phyloP scores from a whole-genome alignment of 208 protist species.

The Trypanosoma boissoni region DNA sequence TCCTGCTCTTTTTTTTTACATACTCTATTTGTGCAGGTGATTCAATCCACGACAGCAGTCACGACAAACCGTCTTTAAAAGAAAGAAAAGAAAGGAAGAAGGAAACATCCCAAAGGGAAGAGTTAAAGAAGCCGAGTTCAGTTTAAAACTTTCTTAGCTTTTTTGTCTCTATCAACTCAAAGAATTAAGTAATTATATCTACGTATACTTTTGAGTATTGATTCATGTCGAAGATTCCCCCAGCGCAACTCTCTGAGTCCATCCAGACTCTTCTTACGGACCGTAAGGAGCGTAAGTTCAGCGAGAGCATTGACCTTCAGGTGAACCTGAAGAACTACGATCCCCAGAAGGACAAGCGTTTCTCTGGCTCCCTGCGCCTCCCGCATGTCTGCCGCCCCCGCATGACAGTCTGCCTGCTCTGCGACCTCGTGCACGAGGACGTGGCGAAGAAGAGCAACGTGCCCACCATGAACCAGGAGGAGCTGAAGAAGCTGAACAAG shows the following conservation, averaged over 20 bases:
- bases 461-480: conserved; percentile 95
- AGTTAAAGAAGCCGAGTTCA: conserved; percentile 25
- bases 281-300: conserved; percentile 94
- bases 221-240: conserved; percentile 84
- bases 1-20: background rate
- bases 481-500: conserved; percentile 99
- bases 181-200: conserved; percentile 1
- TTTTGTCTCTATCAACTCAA: background rate
- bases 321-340: conserved; percentile 99
- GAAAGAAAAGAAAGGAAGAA: conserved; percentile 12
- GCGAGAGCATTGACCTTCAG: conserved; percentile 99
- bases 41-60: conserved; percentile 15
- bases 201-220: background rate
- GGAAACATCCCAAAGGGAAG: background rate
- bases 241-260: conserved; percentile 71
- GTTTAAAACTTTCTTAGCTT: conserved; percentile 9
- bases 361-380: conserved; percentile 96
- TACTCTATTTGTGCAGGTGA: conserved; percentile 3
- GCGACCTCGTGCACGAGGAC: conserved; percentile 96
- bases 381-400: conserved; percentile 91
- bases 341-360: conserved; percentile 99
- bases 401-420: conserved; percentile 97
- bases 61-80: conserved; percentile 14
- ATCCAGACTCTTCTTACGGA: conserved; percentile 76
- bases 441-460: conserved; percentile 91